Percentiles rank a stretch among this genome's conserved stretches.
Conservation (phyloP, 2,329 filamentous ascomycete genomes). For the Beauveria rudraprayagi region DNA sequence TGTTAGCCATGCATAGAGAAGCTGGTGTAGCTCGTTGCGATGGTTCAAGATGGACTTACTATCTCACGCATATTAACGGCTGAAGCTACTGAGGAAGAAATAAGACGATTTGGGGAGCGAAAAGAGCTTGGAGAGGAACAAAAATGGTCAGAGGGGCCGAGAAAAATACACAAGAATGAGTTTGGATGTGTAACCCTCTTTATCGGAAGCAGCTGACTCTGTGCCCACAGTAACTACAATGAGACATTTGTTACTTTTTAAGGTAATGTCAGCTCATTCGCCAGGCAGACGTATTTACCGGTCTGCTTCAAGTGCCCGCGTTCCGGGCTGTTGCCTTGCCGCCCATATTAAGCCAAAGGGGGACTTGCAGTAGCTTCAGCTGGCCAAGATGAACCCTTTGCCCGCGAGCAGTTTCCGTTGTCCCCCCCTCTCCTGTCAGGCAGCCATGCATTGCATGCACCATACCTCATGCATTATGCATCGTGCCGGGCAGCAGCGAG, state of each 20-base stretch:
- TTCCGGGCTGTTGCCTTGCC: not conserved
- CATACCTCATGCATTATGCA: too few relatives aligned
- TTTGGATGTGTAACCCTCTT: not conserved
- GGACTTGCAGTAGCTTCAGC: not conserved
- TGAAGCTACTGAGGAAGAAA: too few relatives aligned
- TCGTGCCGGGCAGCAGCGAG: too few relatives aligned
- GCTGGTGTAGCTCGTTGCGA: too few relatives aligned
- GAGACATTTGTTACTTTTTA: not conserved
- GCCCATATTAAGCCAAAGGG: not conserved
- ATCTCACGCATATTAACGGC: not conserved
- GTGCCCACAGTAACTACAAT: not conserved
- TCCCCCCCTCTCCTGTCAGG: not conserved
- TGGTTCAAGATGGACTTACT: not conserved
- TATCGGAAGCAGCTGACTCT: not conserved
- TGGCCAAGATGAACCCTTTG: not conserved
- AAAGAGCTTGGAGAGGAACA: not conserved
- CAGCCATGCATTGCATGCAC: not conserved
- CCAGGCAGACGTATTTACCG: not conserved
- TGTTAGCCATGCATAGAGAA: not conserved
- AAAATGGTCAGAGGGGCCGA: not conserved
- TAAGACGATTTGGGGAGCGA: not conserved
- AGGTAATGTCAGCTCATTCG: not conserved
- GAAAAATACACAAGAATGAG: not conserved
- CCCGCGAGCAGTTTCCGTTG: not conserved
- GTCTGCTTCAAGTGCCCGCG: not conserved